Conservation (phyloP, 139 green algal genomes). For the Closterium sp. region DNA sequence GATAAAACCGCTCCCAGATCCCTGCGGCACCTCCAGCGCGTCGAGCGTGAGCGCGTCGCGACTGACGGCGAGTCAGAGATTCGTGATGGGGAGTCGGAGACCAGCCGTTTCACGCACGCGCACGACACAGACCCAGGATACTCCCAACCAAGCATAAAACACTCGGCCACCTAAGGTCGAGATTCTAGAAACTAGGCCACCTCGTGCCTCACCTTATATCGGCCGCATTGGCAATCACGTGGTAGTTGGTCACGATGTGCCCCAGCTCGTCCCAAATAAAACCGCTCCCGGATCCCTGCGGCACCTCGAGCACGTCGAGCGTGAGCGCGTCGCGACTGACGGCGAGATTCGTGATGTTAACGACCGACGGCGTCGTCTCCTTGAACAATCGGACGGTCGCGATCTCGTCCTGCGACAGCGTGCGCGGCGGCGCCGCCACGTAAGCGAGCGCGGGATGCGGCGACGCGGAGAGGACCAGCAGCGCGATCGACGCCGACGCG, state of each 20-base stretch:
- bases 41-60: slow-evolving; percentile 74
- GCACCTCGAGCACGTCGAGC: slow-evolving; percentile 71
- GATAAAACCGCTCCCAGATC: slow-evolving; percentile 72
- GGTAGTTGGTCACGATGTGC: slow-evolving; percentile 79
- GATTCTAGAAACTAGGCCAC: no score
- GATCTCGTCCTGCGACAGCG: slow-evolving; percentile 46
- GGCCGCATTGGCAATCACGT: slow-evolving; percentile 65
- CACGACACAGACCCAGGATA: no score
- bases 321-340: slow-evolving; percentile 65
- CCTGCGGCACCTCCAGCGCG: slow-evolving; percentile 71
- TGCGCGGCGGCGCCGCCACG: slow-evolving; percentile 26
- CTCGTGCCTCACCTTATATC: slow-evolving; percentile 40
- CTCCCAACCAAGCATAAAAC: no score
- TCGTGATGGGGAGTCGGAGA: no score
- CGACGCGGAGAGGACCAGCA: not conserved
- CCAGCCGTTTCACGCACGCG: no score
- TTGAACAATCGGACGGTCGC: slow-evolving; percentile 70
- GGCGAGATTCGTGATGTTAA: slow-evolving; percentile 76
- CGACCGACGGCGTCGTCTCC: slow-evolving; percentile 64
- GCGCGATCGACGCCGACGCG: not conserved
- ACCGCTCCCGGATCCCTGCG: slow-evolving; percentile 69
- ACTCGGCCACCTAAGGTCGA: no score
- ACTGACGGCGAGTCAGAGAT: no score
- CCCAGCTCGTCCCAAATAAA: slow-evolving; percentile 73
- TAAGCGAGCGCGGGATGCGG: not conserved